phyloP scores from a whole-genome alignment of 73 alveolate species.

The Paramecium tetraurelia region DNA sequence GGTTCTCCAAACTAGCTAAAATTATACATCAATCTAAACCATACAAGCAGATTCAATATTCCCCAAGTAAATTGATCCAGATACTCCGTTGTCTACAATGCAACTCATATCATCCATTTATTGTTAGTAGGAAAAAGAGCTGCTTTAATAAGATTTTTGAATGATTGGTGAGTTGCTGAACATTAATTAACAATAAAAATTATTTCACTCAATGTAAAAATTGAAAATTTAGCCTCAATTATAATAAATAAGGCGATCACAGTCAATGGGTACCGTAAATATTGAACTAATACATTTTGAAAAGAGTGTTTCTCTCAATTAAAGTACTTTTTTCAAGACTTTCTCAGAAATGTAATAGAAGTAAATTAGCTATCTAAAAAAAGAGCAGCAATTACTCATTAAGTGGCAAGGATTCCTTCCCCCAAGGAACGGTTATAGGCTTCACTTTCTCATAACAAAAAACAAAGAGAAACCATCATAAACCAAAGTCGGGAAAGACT shows the following conservation, averaged over 20 bases:
- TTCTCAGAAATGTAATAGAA: background rate
- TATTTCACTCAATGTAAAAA: background rate
- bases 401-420: background rate
- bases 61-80: background rate
- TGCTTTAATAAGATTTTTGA: background rate
- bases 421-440: background rate
- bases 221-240: background rate
- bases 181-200: background rate
- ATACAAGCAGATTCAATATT: conserved; percentile 24
- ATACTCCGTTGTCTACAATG: background rate
- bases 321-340: conserved; percentile 3
- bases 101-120: conserved; percentile 26
- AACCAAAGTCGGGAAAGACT: background rate
- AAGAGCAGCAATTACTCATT: background rate
- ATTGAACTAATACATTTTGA: background rate
- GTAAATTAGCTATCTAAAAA: background rate
- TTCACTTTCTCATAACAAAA: background rate
- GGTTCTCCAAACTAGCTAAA: background rate
- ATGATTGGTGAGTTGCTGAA: background rate
- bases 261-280: background rate
- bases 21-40: background rate
- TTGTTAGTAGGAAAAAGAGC: background rate
- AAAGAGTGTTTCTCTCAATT: background rate
- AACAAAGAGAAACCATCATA: background rate
- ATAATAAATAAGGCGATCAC: background rate